Conservation (phyloP, 2,329 filamentous ascomycete species). For the Fusarium euwallaceae region DNA sequence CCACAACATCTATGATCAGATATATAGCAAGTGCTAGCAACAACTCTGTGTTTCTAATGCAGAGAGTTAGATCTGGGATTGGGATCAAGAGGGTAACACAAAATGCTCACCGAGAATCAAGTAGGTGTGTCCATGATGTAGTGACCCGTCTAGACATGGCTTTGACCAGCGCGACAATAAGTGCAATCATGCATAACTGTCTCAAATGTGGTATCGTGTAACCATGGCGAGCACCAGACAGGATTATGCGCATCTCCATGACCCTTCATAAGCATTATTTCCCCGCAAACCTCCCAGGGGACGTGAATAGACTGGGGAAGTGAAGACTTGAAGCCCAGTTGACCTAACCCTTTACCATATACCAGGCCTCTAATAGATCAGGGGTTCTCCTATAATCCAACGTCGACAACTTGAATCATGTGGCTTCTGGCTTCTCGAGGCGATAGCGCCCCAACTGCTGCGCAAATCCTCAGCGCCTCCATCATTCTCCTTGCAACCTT, state of each 20-base stretch:
- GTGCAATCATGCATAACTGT: neutral
- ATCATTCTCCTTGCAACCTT: neutral
- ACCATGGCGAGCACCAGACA: neutral
- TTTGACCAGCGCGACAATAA: neutral
- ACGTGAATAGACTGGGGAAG: neutral
- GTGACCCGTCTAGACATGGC: neutral
- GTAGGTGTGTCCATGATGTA: neutral
- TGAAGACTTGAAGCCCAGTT: neutral
- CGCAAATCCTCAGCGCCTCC: neutral
- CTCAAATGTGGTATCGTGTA: neutral
- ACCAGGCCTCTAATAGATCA: neutral
- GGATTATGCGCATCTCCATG: neutral
- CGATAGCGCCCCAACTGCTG: neutral
- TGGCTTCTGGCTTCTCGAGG: neutral
- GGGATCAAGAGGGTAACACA: neutral
- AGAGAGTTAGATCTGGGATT: neutral
- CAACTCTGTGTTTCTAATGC: too few relatives aligned
- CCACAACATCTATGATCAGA: too few relatives aligned
- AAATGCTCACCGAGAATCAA: neutral
- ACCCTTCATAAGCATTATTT: neutral
- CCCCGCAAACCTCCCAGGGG: neutral
- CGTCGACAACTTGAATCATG: neutral
- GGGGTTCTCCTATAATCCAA: neutral
- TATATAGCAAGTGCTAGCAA: too few relatives aligned
- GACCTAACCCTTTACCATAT: neutral